Evolutionary conservation across 176 grass and related monocot species (phyloP), one percentile per base, ranked within the genome.

Genomic region (Ensete glaucum): DNA sequence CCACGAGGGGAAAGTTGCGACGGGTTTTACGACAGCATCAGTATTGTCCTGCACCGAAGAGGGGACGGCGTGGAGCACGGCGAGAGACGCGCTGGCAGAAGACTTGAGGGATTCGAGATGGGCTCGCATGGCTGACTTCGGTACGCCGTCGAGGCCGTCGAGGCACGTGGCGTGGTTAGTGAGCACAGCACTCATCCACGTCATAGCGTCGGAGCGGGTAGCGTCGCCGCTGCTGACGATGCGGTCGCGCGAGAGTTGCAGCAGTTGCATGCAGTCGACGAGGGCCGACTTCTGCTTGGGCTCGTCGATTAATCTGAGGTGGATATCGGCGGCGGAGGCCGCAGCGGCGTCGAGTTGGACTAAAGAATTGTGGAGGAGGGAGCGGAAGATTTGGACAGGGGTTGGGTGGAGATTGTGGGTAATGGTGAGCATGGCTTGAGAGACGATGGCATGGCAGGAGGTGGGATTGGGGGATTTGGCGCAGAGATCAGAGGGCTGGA

Each of bases 111-210:
- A 79, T 24, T 71, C 51, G 52, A 85, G 77, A 70, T 15, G 54
- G 9, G 73, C 67, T 4, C 6, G 67, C 23, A 85, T 43, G 56
- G 64, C 62, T 16, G 62, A 73, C 73, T 23, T 71, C 63, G 48
- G 29, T 0, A 50, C 51, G 48, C 54, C 67, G 51, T 23, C 43
- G 34, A 84, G 53, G 34, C 81, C 78, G 29, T 89, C 83, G 13
- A 74, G 53, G 83, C 87, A 89, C 43, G 83, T 86, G 57, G 7
- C 69, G 52, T 86, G 67, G 80, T 78, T 76, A 64, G 87, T 89
- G 11, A 89, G 83, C 64, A 20, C 83, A 11, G 81, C 83, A 69
- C 87, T 89, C 23, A 86, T 34, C 87, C 83, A 89, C 74, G 81
- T 86, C 10, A 73, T 78, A 74, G 74, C 81, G 63, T 83, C 73